Percentiles rank a stretch among this genome's conserved stretches.
Evolutionary conservation across 768 basidiomycete species (phyloP).

Genomic region (Suillus lakei): DNA sequence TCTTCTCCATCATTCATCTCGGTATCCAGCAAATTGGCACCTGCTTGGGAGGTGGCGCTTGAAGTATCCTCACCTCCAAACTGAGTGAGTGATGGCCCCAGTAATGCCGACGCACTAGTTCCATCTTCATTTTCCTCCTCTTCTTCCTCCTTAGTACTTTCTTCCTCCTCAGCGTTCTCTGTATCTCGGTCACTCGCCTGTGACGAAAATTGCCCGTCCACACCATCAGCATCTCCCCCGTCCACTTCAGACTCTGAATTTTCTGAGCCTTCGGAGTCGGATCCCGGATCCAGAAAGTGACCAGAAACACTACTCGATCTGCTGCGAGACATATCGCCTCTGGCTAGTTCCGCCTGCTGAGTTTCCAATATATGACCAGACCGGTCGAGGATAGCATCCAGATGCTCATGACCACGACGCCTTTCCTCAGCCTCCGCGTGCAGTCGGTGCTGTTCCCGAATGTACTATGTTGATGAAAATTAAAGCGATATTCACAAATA

Average conservation of each 20-base stretch:
- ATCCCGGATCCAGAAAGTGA: constrained; percentile 25
- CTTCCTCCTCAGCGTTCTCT: constrained; percentile 10
- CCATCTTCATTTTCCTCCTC: constrained; percentile 42
- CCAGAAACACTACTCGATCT: constrained; percentile 58
- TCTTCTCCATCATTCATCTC: constrained; percentile 5
- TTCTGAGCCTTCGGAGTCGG: constrained; percentile 21
- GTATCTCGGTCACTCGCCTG: constrained; percentile 5
- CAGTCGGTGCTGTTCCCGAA: constrained; percentile 70
- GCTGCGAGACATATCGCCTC: constrained; percentile 56
- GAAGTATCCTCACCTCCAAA: constrained; percentile 17
- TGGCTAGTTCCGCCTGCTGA: constrained; percentile 72
- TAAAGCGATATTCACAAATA: constrained; percentile 1
- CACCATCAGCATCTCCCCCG: constrained; percentile 15
- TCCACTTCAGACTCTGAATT: constrained; percentile 31
- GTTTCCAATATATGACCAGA: constrained; percentile 86
- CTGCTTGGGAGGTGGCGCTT: background rate
- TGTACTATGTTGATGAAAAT: constrained; percentile 51
- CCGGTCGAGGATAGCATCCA: constrained; percentile 89
- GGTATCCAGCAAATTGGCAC: background rate
- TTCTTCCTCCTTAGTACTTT: constrained; percentile 13
- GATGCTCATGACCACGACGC: constrained; percentile 78
- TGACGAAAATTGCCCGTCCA: background rate
- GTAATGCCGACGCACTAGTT: constrained; percentile 31
- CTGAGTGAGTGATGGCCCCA: constrained; percentile 18
- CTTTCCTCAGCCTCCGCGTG: constrained; percentile 77